Conservation (phyloP, 192 early-diverging fungal species). For the Coemansia sp. region DNA sequence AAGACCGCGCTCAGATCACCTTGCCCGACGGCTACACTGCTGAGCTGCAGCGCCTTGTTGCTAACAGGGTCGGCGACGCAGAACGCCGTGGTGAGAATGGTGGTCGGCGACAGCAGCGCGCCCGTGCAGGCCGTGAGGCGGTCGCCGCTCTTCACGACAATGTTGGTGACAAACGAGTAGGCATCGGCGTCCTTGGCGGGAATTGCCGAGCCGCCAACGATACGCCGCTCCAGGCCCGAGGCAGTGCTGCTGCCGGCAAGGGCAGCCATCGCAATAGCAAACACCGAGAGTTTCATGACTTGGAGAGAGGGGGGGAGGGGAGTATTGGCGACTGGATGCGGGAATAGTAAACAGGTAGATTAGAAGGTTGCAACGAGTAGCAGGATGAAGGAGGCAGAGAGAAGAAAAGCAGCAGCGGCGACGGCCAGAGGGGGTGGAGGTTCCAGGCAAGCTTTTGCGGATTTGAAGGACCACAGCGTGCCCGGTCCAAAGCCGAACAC, state of each 20-base stretch:
- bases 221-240: conserved; percentile 21
- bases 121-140: conserved; percentile 24
- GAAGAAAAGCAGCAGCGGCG: too few relatives aligned
- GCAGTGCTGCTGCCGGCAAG: conserved; percentile 28
- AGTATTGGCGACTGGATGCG: not conserved
- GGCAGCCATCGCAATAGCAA: conserved; percentile 23
- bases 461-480: too few relatives aligned
- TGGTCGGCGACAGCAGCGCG: conserved; percentile 32
- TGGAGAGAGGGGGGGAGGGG: too few relatives aligned
- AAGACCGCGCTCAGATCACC: conserved; percentile 10
- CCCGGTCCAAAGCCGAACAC: too few relatives aligned
- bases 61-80: conserved; percentile 42
- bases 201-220: conserved; percentile 21
- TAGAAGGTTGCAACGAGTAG: too few relatives aligned
- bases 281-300: conserved; percentile 25
- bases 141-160: conserved; percentile 12
- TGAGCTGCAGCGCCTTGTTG: conserved; percentile 33
- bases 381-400: too few relatives aligned
- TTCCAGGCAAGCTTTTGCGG: too few relatives aligned
- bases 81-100: conserved; percentile 24
- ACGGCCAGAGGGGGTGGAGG: too few relatives aligned
- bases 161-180: conserved; percentile 30
- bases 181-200: not conserved
- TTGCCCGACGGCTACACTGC: conserved; percentile 26
- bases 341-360: not conserved